Conservation (phyloP, 139 green algal species). For the Nannochloris sp. region DNA sequence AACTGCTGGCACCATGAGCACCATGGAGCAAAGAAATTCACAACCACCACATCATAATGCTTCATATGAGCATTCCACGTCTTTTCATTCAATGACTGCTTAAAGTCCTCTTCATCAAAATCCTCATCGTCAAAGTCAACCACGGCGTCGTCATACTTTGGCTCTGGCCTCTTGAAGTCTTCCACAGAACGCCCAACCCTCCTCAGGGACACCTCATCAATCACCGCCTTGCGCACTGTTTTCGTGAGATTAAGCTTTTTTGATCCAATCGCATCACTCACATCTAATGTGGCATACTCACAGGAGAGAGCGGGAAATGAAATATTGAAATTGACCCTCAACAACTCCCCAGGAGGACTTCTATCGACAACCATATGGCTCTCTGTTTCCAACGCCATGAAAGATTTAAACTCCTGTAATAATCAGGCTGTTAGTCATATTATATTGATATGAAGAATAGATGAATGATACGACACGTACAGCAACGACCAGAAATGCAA, state of each 20-base stretch:
- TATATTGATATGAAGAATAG: neutral
- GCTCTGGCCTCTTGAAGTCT: slow-evolving; percentile 24
- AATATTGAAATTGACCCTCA: slow-evolving; percentile 97
- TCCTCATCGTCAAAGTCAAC: slow-evolving; percentile 14
- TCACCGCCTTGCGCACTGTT: slow-evolving; percentile 81
- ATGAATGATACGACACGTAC: slow-evolving; percentile 35
- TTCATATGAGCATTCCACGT: slow-evolving; percentile 37
- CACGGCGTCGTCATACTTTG: slow-evolving; percentile 63
- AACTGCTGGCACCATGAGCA: slow-evolving; percentile 95
- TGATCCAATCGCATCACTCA: slow-evolving; percentile 86
- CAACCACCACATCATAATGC: slow-evolving; percentile 62
- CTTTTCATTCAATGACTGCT: slow-evolving; percentile 26
- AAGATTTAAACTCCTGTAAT: slow-evolving; percentile 75
- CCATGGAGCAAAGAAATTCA: slow-evolving; percentile 96
- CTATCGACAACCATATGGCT: slow-evolving; percentile 82
- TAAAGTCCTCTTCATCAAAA: slow-evolving; percentile 48
- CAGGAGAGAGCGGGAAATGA: slow-evolving; percentile 82
- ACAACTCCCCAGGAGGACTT: slow-evolving; percentile 75
- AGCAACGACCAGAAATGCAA: slow-evolving; percentile 69
- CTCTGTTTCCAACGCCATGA: slow-evolving; percentile 51
- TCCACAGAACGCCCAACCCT: slow-evolving; percentile 36
- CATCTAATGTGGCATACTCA: slow-evolving; percentile 93
- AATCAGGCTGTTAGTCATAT: neutral
- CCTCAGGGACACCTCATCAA: slow-evolving; percentile 48
- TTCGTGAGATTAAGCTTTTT: slow-evolving; percentile 93